phyloP scores from a whole-genome alignment of 441 rosid species.

The Manihot esculenta region DNA sequence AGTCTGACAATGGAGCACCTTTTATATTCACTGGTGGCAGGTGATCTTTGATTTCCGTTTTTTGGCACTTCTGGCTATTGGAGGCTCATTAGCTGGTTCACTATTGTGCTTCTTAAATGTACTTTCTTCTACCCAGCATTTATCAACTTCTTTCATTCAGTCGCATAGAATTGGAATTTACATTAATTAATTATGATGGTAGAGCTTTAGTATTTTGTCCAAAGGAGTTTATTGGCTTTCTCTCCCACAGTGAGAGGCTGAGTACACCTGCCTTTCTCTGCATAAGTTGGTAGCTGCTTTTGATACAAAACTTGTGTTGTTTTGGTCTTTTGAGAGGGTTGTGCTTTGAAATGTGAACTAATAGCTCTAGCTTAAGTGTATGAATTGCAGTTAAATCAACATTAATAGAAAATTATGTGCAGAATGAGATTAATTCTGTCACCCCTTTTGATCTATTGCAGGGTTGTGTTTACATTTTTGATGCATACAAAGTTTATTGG shows the following conservation, averaged over 20 bases:
- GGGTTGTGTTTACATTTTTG: constrained; percentile 75
- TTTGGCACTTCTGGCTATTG: constrained; percentile 76
- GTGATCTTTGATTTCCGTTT: constrained; percentile 78
- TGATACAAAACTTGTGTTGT: background rate
- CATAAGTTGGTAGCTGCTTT: too few relatives aligned
- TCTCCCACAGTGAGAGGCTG: too few relatives aligned
- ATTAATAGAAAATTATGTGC: background rate
- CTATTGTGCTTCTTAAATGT: constrained; percentile 84
- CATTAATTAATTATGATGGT: background rate
- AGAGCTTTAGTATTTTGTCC: background rate
- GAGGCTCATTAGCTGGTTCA: constrained; percentile 81
- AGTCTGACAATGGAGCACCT: background rate
- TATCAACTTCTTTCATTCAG: background rate
- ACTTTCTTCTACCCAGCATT: constrained; percentile 23
- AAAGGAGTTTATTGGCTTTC: background rate
- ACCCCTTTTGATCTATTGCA: constrained; percentile 19
- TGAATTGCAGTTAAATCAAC: background rate
- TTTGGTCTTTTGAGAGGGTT: background rate
- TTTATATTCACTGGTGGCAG: constrained; percentile 33
- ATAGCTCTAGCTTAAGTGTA: background rate
- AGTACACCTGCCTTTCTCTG: too few relatives aligned
- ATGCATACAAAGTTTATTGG: constrained; percentile 90
- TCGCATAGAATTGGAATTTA: background rate
- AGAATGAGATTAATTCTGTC: background rate
- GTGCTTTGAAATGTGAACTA: background rate